Evolutionary conservation across 768 basidiomycete species (phyloP), one percentile per base, ranked within the genome.

Genomic region (Leucocoprinus birnbaumii): DNA sequence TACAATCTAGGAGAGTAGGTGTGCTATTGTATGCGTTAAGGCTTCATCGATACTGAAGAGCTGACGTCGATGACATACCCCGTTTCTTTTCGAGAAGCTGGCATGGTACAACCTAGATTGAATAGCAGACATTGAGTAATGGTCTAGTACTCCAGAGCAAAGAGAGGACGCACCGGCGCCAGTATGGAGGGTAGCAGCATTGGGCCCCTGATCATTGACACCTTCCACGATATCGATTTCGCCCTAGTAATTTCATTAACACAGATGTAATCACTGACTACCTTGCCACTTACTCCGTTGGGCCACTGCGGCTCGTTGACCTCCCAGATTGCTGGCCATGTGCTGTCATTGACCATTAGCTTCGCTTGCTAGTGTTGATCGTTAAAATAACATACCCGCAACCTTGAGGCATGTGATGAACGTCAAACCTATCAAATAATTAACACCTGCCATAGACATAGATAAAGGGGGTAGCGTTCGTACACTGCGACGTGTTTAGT

Each of bases 271-370:
- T n/a, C n/a, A n/a, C n/a, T n/a, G n/a, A n/a, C n/a, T n/a, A n/a
- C n/a, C n/a, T n/a, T n/a, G n/a, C n/a, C n/a, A n/a, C 64, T 42
- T 55, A 71, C 74, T 1, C 71, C 71, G 31, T 59, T 59, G 0
- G 83, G 84, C 84, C 84, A 87, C 50, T 70, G 67, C n/a, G n/a
- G n/a, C 3, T 62, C 57, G 31, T 71, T 78, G 14, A 80, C 79
- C 58, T 73, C 71, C 83, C 82, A 84, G n/a, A 80, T 73, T 2
- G 84, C 83, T 6, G 84, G 73, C 74, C 74, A 76, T 9, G 73
- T 74, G 21, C 73, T 73, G 35, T 31, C 31, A 31, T 5, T 5
- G 6, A 31, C 6, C 5, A 21, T 48, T n/a, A 50, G 50, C 19
- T 58, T 18, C 10, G 44, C 18, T 10, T 11, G 24, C 9, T 3